Evolutionary conservation across 1,284 basidiomycete genomes (phyloP), one percentile per base, ranked within the genome.

Genomic region (Peniophora sp.): DNA sequence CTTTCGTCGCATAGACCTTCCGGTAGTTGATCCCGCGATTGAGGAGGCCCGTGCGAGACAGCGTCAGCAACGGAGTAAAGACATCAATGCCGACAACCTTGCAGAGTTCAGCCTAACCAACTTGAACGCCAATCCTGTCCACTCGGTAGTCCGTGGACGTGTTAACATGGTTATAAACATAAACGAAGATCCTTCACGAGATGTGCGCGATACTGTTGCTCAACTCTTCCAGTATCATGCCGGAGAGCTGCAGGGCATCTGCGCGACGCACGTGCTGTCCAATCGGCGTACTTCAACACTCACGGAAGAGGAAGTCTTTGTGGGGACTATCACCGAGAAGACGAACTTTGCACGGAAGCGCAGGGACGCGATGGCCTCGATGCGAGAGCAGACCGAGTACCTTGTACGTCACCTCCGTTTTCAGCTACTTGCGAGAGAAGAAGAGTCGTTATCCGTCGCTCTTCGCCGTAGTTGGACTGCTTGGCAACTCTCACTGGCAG

Each of bases 321-420:
- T 83, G 19, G 82, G 83, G 1, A 83, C 81, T 0, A 84, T 85
- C 52, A 68, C 76, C 0, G 78, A 78, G 24, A 80, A 81, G 53
- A 77, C 70, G 9, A 75, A 78, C 0, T 78, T 82, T 54, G 73
- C 74, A n/a, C 69, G 77, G 5, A 72, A 68, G 54, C 70, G 80
- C 39, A 70, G 67, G 52, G 77, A 81, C 43, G 59, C 69, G 45
- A 82, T 81, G 57, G 65, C 75, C 1, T 72, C 70, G 49, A 58
- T 83, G 51, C 65, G 80, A 47, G 79, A 83, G 48, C 72, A 74
- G 48, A 81, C 76, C 0, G 69, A 73, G 44, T 57, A 67, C 22
- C 69, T 83, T 24, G 78, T 80, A 16, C 65, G 70, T 5, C 64
- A 63, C 19, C 64, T 81, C 19, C 68, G 71, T 52, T 69, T 73